Base-by-base conservation (phyloP, 2,329 filamentous ascomycete species). In the Arthrobotrys megalospora region DNA sequence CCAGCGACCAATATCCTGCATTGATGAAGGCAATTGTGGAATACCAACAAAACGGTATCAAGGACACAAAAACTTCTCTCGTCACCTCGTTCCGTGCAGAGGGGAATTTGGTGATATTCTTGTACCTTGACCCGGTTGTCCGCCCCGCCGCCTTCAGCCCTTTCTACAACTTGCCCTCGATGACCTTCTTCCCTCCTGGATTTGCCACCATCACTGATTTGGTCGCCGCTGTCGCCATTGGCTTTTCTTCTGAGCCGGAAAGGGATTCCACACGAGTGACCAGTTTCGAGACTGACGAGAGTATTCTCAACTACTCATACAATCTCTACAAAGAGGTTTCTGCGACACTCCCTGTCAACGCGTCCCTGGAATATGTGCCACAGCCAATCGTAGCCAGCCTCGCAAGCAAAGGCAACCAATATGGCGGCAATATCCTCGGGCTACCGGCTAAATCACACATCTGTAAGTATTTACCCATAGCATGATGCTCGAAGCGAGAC, bases 371-470 rank as follows among this genome's bases (percentile, higher is more conserved):
- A 36, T 64, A 43, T 16, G 60, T 64, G 16, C 60, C 60, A 11
- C 60, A 64, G 45, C 60, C 60, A 32, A 64, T 64, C 14, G 28
- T 19, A 41, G 41, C 60, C 14, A 48, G 60, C 19, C 41, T 64
- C 2, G 41, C 38, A 38, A 19, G 19, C 12, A 68, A 43, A 43
- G 64, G 64, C 3, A 45, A 55, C 21, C 34, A 41, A 11, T 53
- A 68, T 68, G 64, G 64, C 47, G 64, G 64, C 24, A 68, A 68
- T 52, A 45, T 68, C 32, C 48, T 68, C 1, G 64, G 64, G 8
- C 16, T 68, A 8, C 38, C 47, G 47, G 47, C 64, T 68, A 68
- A 55, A 68, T 45, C 48, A 1, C 64, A 68, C 19, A 55, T 55
- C 34, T 68, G 64, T 68, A 53, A 53, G 64, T 36, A 5, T 41